Percentiles rank a stretch among this genome's conserved stretches.
Evolutionary conservation across 2,329 filamentous ascomycete genomes (phyloP).

Genomic region (Drechslerella dactyloides): DNA sequence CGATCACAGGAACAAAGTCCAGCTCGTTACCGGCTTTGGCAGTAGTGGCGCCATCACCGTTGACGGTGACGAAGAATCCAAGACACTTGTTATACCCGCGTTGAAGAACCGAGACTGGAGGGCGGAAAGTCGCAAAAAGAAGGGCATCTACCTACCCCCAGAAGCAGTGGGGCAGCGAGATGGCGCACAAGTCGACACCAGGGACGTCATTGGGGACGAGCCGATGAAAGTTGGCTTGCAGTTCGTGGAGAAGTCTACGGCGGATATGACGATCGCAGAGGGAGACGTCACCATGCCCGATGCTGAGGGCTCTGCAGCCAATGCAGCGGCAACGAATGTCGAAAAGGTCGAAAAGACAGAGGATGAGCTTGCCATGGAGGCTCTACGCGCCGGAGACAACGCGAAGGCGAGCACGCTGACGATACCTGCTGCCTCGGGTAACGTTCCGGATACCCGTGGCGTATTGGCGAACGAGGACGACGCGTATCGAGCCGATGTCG

Average conservation of each 20-base stretch:
- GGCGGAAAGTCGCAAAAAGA: slow-evolving; percentile 62
- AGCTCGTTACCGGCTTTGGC: slow-evolving; percentile 53
- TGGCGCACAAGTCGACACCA: slow-evolving; percentile 55
- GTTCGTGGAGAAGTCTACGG: slow-evolving; percentile 41
- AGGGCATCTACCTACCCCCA: slow-evolving; percentile 53
- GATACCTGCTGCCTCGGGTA: slow-evolving; percentile 60
- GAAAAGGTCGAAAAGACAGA: slow-evolving; percentile 60
- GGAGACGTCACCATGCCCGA: slow-evolving; percentile 26
- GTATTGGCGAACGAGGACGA: slow-evolving; percentile 66
- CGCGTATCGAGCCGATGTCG: slow-evolving; percentile 73
- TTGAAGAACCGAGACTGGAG: slow-evolving; percentile 70
- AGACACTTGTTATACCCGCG: slow-evolving; percentile 65
- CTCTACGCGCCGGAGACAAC: slow-evolving; percentile 66
- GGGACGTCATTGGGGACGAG: slow-evolving; percentile 51
- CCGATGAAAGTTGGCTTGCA: slow-evolving; percentile 47
- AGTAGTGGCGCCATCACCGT: slow-evolving; percentile 51
- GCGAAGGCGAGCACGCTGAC: slow-evolving; percentile 63
- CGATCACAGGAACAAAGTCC: slow-evolving; percentile 52
- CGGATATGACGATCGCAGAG: slow-evolving; percentile 42
- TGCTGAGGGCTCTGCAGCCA: slow-evolving; percentile 36
- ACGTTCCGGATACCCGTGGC: slow-evolving; percentile 16
- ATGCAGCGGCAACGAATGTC: slow-evolving; percentile 45
- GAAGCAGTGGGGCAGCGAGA: slow-evolving; percentile 50
- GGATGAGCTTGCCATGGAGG: slow-evolving; percentile 71
- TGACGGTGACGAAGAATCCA: slow-evolving; percentile 56